phyloP scores from a whole-genome alignment of 306 rosid species.

The Neltuma alba region DNA sequence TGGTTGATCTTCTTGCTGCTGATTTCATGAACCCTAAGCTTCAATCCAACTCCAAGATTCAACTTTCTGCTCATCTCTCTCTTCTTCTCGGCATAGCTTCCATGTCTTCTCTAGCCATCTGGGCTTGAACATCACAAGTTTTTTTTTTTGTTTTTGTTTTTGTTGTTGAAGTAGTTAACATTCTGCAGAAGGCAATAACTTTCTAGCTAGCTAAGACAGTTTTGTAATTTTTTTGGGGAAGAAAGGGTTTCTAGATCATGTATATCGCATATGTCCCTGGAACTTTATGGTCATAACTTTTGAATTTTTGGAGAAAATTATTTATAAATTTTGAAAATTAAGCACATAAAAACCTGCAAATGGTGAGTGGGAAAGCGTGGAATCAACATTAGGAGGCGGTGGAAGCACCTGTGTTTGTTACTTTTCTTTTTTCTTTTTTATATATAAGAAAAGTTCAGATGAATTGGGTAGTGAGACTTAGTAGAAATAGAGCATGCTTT shows the following conservation, averaged over 20 bases:
- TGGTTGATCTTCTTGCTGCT: slow-evolving; percentile 57
- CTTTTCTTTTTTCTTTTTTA: no score
- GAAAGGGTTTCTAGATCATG: no score
- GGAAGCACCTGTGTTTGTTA: neutral
- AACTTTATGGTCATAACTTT: no score
- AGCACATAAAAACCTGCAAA: neutral
- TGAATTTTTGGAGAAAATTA: neutral
- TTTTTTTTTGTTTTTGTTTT: no score
- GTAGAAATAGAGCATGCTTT: no score
- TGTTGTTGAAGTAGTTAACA: no score
- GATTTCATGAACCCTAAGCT: slow-evolving; percentile 52
- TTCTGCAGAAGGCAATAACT: neutral
- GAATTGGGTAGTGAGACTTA: no score
- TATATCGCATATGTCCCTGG: no score
- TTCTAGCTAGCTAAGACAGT: neutral
- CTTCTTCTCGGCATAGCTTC: slow-evolving; percentile 51
- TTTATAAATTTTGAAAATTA: neutral
- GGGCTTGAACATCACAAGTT: slow-evolving; percentile 37
- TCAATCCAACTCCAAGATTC: slow-evolving; percentile 40
- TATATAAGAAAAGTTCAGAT: no score
- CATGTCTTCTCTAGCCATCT: slow-evolving; percentile 49
- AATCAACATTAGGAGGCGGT: neutral
- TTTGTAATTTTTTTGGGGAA: no score
- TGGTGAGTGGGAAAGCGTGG: neutral
- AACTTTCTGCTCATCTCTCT: slow-evolving; percentile 32